phyloP scores from a whole-genome alignment of 2,329 filamentous ascomycete species.

The Fusarium torreyae region DNA sequence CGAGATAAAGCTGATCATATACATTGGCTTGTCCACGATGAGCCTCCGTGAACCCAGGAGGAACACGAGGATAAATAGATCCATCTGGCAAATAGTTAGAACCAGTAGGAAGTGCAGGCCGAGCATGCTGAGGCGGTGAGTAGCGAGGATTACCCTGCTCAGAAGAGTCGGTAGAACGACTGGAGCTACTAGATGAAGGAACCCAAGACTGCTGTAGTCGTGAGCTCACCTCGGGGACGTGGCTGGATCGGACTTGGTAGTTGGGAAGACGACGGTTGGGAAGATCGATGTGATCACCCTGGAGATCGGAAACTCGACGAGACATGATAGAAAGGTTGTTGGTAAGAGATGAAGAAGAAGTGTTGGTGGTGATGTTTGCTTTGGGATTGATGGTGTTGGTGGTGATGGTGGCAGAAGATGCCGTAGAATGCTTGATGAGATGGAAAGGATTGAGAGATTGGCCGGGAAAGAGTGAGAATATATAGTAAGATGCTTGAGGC shows the following conservation, averaged over 20 bases:
- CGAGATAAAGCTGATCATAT: neutral
- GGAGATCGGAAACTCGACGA: neutral
- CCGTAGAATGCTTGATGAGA: neutral
- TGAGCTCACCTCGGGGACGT: conserved; percentile 2
- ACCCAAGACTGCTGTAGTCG: neutral
- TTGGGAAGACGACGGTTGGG: neutral
- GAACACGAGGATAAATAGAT: neutral
- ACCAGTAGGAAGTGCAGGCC: neutral
- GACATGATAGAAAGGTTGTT: conserved; percentile 4
- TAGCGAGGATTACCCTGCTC: neutral
- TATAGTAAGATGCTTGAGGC: neutral
- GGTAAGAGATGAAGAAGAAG: neutral
- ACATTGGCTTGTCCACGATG: conserved; percentile 6
- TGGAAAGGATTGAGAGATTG: neutral
- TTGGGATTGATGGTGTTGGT: neutral
- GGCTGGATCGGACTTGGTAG: neutral
- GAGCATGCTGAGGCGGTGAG: neutral
- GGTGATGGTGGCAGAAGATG: neutral
- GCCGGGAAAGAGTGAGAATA: too few species aligned
- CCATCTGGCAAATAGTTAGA: neutral
- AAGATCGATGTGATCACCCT: neutral
- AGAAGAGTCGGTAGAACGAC: neutral
- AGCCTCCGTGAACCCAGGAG: conserved; percentile 15
- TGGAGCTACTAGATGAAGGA: neutral
- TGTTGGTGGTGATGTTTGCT: neutral